Evolutionary conservation across 1,284 basidiomycete genomes (phyloP), one percentile per base, ranked within the genome.

Genomic region (Moniliella sp.): DNA sequence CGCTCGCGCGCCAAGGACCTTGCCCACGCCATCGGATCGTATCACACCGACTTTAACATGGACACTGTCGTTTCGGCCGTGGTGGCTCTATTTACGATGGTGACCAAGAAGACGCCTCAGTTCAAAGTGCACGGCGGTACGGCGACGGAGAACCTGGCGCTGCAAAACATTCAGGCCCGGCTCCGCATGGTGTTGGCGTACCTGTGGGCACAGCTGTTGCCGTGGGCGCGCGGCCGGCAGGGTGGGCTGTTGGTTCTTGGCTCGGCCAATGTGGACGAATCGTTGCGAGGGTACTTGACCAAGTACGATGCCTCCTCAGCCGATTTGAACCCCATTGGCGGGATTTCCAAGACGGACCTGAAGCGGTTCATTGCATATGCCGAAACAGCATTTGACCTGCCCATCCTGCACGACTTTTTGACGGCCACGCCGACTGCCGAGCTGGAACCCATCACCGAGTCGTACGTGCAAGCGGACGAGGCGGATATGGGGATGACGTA

Each of bases 151-250:
- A 99, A 97, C 57, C 65, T 97, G 16, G 91, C 91, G 3, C 64
- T 97, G 61, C 91, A 99, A 59, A 97, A 99, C 57, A 94, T 97
- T 30, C 88, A 94, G 63, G 91, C 88, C 12, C 68, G 88, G 26
- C 62, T 94, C 33, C 69, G 88, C 10, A 99, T 97, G 88, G 75
- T 97, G 2, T 63, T 97, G n/a, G 73, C 84, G 0, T 99, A 97
- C 61, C 66, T 94, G 63, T 94, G 97, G 52, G 91, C 91, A 3
- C 91, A 97, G 54, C 71, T 97, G 4, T 64, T 93, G 16, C 91
- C 84, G 1, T 94, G 82, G 78, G 79, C 78, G 0, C 67, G 88
- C 38, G 83, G 83, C 0, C 71, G 73, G 49, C 63, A 64, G 30
- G 88, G 91, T 5, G 80, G 83, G 2, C 63, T 99, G 16, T 72